Conservation (phyloP, 2,329 filamentous ascomycete genomes). For the Fusarium tanahbumbuense region DNA sequence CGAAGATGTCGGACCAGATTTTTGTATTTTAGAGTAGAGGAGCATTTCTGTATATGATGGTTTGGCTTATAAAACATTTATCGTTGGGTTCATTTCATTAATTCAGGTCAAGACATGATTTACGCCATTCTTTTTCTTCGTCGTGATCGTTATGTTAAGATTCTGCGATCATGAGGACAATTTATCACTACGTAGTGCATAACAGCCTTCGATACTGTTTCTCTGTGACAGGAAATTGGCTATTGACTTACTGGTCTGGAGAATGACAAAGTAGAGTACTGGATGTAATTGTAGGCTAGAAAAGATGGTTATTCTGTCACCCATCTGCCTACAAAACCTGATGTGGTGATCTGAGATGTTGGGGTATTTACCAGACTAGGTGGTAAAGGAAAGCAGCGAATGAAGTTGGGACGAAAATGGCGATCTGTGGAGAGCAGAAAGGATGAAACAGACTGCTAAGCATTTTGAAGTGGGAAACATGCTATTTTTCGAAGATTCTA, state of each 20-base stretch:
- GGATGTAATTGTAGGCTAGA: too few species aligned
- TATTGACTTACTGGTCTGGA: too few species aligned
- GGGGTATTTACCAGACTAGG: background rate
- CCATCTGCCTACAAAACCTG: background rate
- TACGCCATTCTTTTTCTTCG: rapidly evolving
- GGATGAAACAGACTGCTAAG: background rate
- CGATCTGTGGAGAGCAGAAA: background rate
- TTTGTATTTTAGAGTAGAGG: conserved; percentile 50
- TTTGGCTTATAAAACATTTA: too few species aligned
- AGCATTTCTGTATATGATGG: too few species aligned
- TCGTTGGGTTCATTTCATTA: too few species aligned
- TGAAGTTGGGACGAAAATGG: background rate
- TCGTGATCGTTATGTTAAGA: too few species aligned
- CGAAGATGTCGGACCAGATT: conserved; percentile 65
- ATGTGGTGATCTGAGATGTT: background rate
- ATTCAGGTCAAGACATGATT: too few species aligned
- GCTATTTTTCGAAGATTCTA: conserved; percentile 23
- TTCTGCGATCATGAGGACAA: rapidly evolving
- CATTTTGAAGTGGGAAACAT: conserved; percentile 1
- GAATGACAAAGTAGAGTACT: too few species aligned
- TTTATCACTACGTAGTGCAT: too few species aligned
- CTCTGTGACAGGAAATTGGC: too few species aligned
- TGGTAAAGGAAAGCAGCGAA: background rate
- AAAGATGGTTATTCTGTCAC: too few species aligned
- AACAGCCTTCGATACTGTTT: too few species aligned